Conservation (phyloP, 768 basidiomycete species). For the Crepidotus variabilis region DNA sequence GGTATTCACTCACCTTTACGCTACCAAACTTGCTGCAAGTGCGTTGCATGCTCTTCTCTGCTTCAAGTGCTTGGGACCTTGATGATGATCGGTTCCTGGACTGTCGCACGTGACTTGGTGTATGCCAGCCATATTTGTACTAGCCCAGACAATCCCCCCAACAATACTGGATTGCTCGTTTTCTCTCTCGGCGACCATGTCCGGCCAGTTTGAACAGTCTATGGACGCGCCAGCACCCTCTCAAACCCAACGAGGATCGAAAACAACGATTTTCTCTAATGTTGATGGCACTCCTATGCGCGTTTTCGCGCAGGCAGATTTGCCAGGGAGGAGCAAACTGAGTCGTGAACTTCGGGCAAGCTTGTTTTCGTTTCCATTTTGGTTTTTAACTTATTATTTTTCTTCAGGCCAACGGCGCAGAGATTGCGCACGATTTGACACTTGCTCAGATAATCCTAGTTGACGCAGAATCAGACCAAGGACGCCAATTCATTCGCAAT, state of each 20-base stretch:
- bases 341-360: slow-evolving; percentile 10
- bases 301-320: slow-evolving; percentile 55
- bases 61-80: no score
- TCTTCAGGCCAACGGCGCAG: slow-evolving; percentile 51
- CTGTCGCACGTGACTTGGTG: no score
- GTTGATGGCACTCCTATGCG: slow-evolving; percentile 37
- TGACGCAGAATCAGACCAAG: slow-evolving; percentile 46
- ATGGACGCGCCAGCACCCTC: slow-evolving; percentile 12
- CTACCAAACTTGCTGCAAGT: no score
- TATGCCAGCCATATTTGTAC: not conserved
- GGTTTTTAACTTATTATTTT: slow-evolving; percentile 2
- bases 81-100: no score
- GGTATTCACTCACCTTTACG: no score
- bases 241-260: slow-evolving; percentile 1
- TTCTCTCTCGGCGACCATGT: not conserved
- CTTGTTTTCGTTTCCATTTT: not conserved
- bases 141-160: not conserved
- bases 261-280: slow-evolving; percentile 28
- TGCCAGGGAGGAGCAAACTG: slow-evolving; percentile 50
- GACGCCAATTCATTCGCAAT: slow-evolving; percentile 52
- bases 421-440: slow-evolving; percentile 45
- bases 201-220: not conserved
- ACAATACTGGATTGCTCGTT: not conserved
- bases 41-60: no score
- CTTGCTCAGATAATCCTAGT: slow-evolving; percentile 59